These are phyloP conservation scores for Emergomyces africanus DNA, from an alignment of 2,329 filamentous ascomycete species.

Conservation along the genomic window DNA sequence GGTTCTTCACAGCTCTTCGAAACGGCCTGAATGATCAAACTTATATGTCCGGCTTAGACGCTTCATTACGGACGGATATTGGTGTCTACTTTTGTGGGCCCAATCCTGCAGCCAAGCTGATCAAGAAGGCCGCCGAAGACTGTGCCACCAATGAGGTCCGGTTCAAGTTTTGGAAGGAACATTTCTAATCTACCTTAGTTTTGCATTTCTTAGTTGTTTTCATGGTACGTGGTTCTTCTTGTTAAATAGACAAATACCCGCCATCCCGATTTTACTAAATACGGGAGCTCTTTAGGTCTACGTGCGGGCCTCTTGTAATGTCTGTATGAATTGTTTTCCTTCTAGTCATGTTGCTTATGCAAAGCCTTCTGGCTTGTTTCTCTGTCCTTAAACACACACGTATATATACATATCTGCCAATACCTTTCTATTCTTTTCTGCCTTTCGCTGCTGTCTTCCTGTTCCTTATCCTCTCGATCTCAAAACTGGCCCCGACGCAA, in stretches of 20 bases:
- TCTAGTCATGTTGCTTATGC: neutral
- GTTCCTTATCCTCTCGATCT: neutral
- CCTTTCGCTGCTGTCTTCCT: neutral
- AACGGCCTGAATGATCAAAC: conserved; percentile 74
- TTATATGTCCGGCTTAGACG: conserved; percentile 73
- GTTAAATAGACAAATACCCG: neutral
- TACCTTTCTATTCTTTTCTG: conserved; percentile 5
- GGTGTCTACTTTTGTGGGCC: conserved; percentile 98
- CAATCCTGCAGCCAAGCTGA: conserved; percentile 64
- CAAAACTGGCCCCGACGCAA: neutral
- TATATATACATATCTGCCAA: neutral
- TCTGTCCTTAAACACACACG: neutral
- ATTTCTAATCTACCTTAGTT: conserved; percentile 36
- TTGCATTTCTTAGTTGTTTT: neutral
- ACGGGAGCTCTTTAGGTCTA: neutral
- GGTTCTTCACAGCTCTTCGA: conserved; percentile 71
- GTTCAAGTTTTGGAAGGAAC: conserved; percentile 99
- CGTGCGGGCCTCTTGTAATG: neutral
- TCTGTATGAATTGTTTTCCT: neutral
- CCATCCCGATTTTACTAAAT: neutral
- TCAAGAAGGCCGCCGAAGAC: conserved; percentile 65
- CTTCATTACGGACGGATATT: conserved; percentile 65
- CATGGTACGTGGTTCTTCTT: neutral
- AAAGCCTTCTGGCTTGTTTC: neutral
- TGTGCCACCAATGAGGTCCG: conserved; percentile 66